phyloP scores from a whole-genome alignment of 2,329 filamentous ascomycete genomes.

The Sclerotinia spermophila region DNA sequence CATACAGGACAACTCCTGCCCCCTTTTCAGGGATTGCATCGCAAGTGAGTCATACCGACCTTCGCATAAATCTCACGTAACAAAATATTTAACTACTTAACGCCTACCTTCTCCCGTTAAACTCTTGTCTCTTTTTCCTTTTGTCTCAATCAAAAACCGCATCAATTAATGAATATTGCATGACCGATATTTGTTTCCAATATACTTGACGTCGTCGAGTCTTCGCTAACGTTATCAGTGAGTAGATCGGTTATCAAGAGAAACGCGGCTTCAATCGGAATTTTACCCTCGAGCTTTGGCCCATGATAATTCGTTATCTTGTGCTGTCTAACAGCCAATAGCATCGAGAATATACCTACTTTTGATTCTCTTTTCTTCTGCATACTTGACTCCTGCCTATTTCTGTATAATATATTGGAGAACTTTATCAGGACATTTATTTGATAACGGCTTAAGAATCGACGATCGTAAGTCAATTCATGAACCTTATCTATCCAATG shows the following conservation, averaged over 20 bases:
- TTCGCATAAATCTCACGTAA: neutral
- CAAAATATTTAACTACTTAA: neutral
- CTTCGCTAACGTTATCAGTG: neutral
- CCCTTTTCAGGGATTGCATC: neutral
- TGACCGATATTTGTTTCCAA: accelerated
- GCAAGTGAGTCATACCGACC: neutral
- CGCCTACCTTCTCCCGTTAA: neutral
- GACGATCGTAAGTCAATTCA: neutral
- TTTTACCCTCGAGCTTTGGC: neutral
- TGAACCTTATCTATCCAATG: neutral
- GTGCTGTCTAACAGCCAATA: neutral
- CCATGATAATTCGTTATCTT: neutral
- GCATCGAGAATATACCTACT: neutral
- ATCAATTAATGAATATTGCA: neutral
- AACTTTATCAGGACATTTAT: neutral
- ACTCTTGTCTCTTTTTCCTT: neutral
- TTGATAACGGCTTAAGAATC: neutral
- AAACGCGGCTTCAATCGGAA: neutral
- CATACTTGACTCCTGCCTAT: constrained; percentile 4
- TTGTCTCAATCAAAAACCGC: neutral
- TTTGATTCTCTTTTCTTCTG: neutral
- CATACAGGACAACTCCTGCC: too few relatives aligned
- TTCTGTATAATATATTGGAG: neutral
- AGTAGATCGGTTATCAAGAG: neutral
- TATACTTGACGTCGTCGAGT: accelerated